Evolutionary conservation across 306 rosid genomes (phyloP), one percentile per base, ranked within the genome.

Genomic region (Dryas octopetala): DNA sequence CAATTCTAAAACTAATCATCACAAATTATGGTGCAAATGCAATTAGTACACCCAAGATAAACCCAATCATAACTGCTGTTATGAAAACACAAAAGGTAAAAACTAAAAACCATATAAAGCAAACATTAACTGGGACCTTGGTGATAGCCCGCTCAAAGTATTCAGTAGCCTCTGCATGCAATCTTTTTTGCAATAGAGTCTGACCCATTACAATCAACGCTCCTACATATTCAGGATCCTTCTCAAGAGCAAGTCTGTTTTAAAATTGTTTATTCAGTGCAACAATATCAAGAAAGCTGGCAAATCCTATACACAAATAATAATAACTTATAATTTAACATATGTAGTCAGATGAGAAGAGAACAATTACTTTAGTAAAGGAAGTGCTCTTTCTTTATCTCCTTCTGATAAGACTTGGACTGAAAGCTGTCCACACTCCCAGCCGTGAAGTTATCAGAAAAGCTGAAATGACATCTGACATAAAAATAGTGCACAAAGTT

Each of bases 121-220:
- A 41, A 17, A 64, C 53, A 66, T 41, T 50, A 72, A 62, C 68
- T 40, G 77, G 55, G 75, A 95, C 97, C 90, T 87, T 91, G 11
- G 88, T 83, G 74, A 95, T 83, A 72, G 97, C 97, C 60, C 81
- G 87, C 79, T 90, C 90, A 12, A 95, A 82, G 86, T 81, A 83
- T 48, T 70, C 77, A 2, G 72, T 74, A 74, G 98, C 96, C 81
- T 95, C 96, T 69, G 74, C 86, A 68, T 70, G 73, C 71, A 51
- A 80, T 53, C 83, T 86, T 84, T 87, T 85, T 84, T 90, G 91
- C 85, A 95, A 81, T 41, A 83, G 88, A 74, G 88, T 79, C 70
- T 88, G 96, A 63, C 97, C 98, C 90, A 95, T 79, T 75, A 91
- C 80, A 76, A 91, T 87, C 78, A 95, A 75, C 78, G 95, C 97